phyloP scores from a whole-genome alignment of 352 stramenopile genomes.

The Globisporangium barbulae region DNA sequence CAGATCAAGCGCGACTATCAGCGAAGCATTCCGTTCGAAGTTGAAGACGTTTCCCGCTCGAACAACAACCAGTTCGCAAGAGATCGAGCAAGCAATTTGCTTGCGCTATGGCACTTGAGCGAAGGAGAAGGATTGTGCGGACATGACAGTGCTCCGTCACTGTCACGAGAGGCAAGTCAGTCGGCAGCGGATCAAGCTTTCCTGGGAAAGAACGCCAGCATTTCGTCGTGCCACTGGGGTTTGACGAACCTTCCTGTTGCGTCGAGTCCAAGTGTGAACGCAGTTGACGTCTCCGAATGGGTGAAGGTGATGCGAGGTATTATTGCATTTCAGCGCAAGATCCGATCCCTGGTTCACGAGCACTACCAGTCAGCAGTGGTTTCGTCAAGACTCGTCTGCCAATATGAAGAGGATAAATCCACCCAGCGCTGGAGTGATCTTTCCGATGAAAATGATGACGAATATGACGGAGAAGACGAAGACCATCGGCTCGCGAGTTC shows the following conservation, averaged over 20 bases:
- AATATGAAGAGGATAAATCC: conserved; percentile 36
- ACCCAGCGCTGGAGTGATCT: conserved; percentile 25
- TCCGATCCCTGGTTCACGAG: conserved; percentile 27
- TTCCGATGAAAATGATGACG: conserved; percentile 30
- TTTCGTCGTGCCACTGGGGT: conserved; percentile 69
- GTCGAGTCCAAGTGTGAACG: conserved; percentile 34
- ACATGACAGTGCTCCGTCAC: conserved; percentile 33
- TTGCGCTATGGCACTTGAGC: conserved; percentile 71
- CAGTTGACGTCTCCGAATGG: conserved; percentile 18
- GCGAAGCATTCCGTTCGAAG: conserved; percentile 47
- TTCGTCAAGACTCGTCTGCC: conserved; percentile 39
- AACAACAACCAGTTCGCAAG: not conserved
- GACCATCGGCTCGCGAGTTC: conserved; percentile 2
- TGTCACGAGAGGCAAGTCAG: not conserved
- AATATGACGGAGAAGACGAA: conserved; percentile 21
- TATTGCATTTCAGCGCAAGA: conserved; percentile 32
- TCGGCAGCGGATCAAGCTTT: conserved; percentile 20
- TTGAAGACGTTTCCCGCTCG: not conserved
- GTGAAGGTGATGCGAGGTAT: conserved; percentile 19
- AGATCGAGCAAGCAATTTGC: conserved; percentile 19
- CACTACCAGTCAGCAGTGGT: conserved; percentile 25
- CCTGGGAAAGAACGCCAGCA: conserved; percentile 36
- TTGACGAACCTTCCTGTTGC: conserved; percentile 58
- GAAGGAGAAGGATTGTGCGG: conserved; percentile 72
- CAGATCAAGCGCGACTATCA: conserved; percentile 69